These are phyloP conservation scores for Lonicera japonica DNA, from an alignment of 129 eudicot genomes.

Conservation along the genomic window DNA sequence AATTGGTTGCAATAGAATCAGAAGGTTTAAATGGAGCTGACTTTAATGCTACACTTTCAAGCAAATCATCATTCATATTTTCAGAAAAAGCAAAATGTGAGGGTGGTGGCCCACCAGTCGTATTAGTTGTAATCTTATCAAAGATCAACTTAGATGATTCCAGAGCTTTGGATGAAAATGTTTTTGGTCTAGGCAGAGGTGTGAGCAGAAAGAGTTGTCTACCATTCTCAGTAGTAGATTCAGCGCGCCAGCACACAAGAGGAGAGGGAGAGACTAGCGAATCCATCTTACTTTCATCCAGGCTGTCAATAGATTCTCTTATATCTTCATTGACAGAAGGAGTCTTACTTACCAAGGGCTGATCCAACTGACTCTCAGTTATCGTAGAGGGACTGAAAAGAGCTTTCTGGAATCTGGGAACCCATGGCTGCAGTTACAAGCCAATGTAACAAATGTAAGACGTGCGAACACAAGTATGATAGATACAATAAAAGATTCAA, in stretches of 20 bases:
- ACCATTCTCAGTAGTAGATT: slow-evolving; percentile 47
- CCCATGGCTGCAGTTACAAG: slow-evolving; percentile 66
- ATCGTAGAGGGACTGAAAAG: slow-evolving; percentile 21
- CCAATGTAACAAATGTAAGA: slow-evolving; percentile 7
- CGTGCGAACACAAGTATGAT: background rate
- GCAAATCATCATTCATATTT: slow-evolving; percentile 6
- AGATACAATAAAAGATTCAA: slow-evolving; percentile 5
- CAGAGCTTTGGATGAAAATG: slow-evolving; percentile 37
- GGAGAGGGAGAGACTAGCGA: slow-evolving; percentile 91
- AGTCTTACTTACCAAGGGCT: slow-evolving; percentile 23
- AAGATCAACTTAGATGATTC: slow-evolving; percentile 29
- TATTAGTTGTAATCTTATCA: slow-evolving; percentile 13
- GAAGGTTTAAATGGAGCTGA: slow-evolving; percentile 15
- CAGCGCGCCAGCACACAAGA: slow-evolving; percentile 92
- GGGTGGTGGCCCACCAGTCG: slow-evolving; percentile 8
- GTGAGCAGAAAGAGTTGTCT: slow-evolving; percentile 77
- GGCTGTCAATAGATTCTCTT: slow-evolving; percentile 36
- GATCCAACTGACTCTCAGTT: slow-evolving; percentile 32
- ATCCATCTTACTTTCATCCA: slow-evolving; percentile 38
- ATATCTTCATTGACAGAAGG: slow-evolving; percentile 18
- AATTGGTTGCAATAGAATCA: slow-evolving; percentile 15
- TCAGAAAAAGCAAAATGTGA: slow-evolving; percentile 15
- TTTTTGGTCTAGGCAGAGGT: slow-evolving; percentile 59
- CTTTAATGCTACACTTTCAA: slow-evolving; percentile 17
- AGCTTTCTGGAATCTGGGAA: slow-evolving; percentile 53